Base-by-base conservation (phyloP, 148 eudicot genomes). In the Polygonum aviculare region DNA sequence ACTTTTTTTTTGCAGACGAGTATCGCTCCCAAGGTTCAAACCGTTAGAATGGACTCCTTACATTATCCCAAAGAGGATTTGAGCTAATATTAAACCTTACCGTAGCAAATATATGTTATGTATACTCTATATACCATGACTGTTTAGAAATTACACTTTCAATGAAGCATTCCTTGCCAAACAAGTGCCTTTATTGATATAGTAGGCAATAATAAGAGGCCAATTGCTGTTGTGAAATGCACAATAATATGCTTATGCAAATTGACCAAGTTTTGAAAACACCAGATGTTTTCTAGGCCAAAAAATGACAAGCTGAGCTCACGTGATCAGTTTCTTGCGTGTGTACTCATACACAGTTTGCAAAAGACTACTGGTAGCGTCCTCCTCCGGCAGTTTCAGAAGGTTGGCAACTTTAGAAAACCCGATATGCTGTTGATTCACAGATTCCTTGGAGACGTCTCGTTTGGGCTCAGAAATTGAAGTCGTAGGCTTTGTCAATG, bases 331-430 rank as follows among this genome's bases (percentile, higher is more conserved):
- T 73, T 75, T 79, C 79, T 74, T 77, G 78, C 84, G 77, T 19
- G 86, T 83, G 76, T 77, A 81, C 41, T 83, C 82, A 75, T 75
- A 85, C 67, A 83, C 67, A 65, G n/a, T 31, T 62, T 81, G 84
- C 49, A 76, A 82, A 60, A 85, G 44, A 67, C 84, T 83, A 16
- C 69, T 21, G 40, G 82, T 48, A 69, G 60, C 63, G 75, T 83
- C 88, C 73, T 74, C 78, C 41, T 85, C 84, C 1, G 79, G 83
- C 72, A 77, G 50, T 74, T 79, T 81, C 38, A 83, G 77, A 75
- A 83, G 80, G 67, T 78, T 72, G 59, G 86, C 84, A 55, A 85
- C 86, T 77, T 79, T 81, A 0, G 76, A 81, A 51, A 79, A 85
- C 49, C 82, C 84, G 51, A 79, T 39, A 75, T 85, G 85, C 15